Evolutionary conservation across 2,329 filamentous ascomycete species (phyloP), one percentile per base, ranked within the genome.

Genomic region (Apiospora pterosperma): DNA sequence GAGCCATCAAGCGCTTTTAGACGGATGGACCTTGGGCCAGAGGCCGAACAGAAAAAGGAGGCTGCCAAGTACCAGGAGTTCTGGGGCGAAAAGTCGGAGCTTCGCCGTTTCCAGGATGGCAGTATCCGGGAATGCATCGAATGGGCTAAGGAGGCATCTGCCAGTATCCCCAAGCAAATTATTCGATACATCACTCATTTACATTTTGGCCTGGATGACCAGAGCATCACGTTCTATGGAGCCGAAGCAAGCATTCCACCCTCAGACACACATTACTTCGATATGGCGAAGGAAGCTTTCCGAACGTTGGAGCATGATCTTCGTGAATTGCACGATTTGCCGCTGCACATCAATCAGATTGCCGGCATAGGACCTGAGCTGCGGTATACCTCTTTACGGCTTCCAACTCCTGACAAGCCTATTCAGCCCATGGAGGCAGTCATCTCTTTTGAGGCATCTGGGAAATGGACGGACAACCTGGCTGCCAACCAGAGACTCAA

Each of bases 21-120:
- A 36, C 85, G 89, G 59, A 91, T 97, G 67, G 96, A 99, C 69
- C 92, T 93, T 75, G 96, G 96, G 0, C 96, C 96, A 5, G 81
- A 90, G 1, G 92, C 93, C 2, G 94, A 98, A 74, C 87, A 96
- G 66, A 93, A 95, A 76, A 89, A 91, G 68, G 92, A 93, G 68
- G 91, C 93, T 28, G 88, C 89, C 11, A 85, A 84, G 36, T 99
- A 97, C 76, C 91, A 92, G 39, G 87, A 90, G 38, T 98, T 99
- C 75, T 99, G 96, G 96, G 96, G 95, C 7, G 90, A 95, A 11
- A 97, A 96, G 75, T 88, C 96, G 1, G 96, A 99, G 76, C 83
- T 99, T 58, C 88, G 96, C 68, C 91, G 96, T 23, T 99, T 99
- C 82, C 96, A 94, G 72, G 93, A 98, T 73, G 96, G 96, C 25